Percentiles rank a stretch among this genome's conserved stretches.
These are phyloP conservation scores for Fraxinus paxiana DNA, from an alignment of 305 asterid species.

Conservation along the genomic window DNA sequence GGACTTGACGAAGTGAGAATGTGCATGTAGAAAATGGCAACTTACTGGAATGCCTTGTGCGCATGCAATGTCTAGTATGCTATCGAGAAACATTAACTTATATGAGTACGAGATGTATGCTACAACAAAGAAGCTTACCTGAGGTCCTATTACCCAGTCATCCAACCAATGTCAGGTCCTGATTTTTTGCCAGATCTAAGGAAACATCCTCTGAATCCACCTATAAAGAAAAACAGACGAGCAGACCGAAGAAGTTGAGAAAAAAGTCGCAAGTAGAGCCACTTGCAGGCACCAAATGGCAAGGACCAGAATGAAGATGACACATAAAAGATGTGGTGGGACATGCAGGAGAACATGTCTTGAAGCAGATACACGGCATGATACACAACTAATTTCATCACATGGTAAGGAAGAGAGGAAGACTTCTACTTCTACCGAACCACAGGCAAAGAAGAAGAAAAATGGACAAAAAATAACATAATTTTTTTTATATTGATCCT, in stretches of 20 bases:
- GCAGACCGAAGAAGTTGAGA: neutral
- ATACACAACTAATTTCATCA: neutral
- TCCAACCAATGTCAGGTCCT: neutral
- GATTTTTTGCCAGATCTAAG: neutral
- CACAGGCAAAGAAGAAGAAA: neutral
- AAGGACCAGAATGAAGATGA: neutral
- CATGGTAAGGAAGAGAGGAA: neutral
- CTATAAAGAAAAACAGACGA: neutral
- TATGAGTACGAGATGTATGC: neutral
- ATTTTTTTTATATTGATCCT: no score
- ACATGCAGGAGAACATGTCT: neutral
- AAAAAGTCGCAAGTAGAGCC: neutral
- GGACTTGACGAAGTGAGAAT: no score
- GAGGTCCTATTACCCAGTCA: neutral
- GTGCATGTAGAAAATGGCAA: neutral
- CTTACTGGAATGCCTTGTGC: neutral
- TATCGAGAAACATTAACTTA: neutral
- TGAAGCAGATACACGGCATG: neutral
- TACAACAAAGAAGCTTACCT: neutral
- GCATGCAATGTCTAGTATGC: neutral
- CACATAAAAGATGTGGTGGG: neutral
- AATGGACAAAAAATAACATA: neutral
- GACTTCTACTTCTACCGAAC: neutral
- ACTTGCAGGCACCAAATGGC: neutral
- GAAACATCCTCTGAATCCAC: neutral